phyloP scores from a whole-genome alignment of 2,329 filamentous ascomycete genomes.

The Aspergillus candidus region DNA sequence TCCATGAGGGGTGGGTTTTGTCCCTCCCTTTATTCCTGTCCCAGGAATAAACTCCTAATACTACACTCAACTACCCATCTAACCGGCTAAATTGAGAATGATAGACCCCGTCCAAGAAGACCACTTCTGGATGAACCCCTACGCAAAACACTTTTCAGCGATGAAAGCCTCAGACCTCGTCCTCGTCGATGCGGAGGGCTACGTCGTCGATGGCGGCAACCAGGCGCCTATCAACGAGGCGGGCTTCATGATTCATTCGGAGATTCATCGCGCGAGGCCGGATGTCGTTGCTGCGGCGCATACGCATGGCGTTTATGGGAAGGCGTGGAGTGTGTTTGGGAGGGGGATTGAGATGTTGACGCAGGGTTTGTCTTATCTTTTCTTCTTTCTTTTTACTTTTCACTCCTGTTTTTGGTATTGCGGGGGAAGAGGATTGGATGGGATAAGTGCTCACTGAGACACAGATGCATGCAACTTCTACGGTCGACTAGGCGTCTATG shows the following conservation, averaged over 20 bases:
- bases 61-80: no score
- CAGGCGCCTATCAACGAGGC: constrained; percentile 38
- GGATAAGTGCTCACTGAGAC: no score
- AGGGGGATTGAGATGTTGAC: constrained; percentile 54
- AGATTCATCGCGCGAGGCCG: constrained; percentile 53
- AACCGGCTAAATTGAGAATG: no score
- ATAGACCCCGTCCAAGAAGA: constrained; percentile 33
- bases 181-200: constrained; percentile 35
- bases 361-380: constrained; percentile 43
- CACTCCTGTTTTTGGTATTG: no score
- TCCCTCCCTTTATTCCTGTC: no score
- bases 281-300: constrained; percentile 56
- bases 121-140: constrained; percentile 39
- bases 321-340: constrained; percentile 58
- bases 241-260: constrained; percentile 57
- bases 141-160: constrained; percentile 35
- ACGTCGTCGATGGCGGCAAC: constrained; percentile 36
- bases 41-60: neutral
- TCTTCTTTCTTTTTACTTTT: neutral
- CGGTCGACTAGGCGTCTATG: constrained; percentile 33
- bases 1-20: constrained; percentile 29
- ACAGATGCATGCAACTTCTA: constrained; percentile 37
- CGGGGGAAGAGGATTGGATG: no score
- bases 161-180: constrained; percentile 40
- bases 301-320: constrained; percentile 53